Evolutionary conservation across 1,284 basidiomycete genomes (phyloP).

Genomic region (Coniferiporia weirii): DNA sequence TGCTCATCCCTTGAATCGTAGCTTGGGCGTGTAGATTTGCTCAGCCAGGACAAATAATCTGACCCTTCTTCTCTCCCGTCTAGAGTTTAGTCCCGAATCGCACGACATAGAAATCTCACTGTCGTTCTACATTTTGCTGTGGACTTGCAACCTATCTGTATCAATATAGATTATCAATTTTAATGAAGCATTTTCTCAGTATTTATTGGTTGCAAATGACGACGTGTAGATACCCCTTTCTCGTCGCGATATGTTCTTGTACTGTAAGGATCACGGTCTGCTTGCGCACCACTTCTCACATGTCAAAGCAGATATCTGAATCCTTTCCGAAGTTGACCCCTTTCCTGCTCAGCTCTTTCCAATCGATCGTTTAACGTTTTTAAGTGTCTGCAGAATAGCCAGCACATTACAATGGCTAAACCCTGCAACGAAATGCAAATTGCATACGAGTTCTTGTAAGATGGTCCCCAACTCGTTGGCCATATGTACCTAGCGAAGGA

Average conservation of each 20-base stretch:
- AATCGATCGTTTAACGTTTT: conserved; percentile 32
- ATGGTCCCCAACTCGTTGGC: conserved; percentile 38
- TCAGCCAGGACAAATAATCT: background rate
- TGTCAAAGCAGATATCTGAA: conserved; percentile 29
- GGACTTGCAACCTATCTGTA: conserved; percentile 12
- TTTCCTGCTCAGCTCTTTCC: conserved; percentile 28
- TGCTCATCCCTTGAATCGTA: background rate
- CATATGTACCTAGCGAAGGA: conserved; percentile 33
- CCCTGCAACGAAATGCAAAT: conserved; percentile 45
- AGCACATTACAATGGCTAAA: conserved; percentile 42
- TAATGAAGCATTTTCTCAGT: background rate
- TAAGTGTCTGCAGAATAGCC: conserved; percentile 40
- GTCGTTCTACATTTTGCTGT: background rate
- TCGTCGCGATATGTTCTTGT: too few species aligned
- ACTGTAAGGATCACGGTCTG: too few species aligned
- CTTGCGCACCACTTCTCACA: background rate
- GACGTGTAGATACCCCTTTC: too few species aligned
- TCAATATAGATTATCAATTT: conserved; percentile 7
- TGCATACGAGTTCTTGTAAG: conserved; percentile 36
- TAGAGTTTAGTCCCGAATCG: background rate
- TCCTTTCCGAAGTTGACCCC: conserved; percentile 24
- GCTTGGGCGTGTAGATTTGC: conserved; percentile 17
- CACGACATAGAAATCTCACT: conserved; percentile 1
- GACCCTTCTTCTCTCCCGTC: background rate
- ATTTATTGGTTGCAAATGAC: too few species aligned